Evolutionary conservation across 768 basidiomycete species (phyloP).

Genomic region (Exsudoporus frostii): DNA sequence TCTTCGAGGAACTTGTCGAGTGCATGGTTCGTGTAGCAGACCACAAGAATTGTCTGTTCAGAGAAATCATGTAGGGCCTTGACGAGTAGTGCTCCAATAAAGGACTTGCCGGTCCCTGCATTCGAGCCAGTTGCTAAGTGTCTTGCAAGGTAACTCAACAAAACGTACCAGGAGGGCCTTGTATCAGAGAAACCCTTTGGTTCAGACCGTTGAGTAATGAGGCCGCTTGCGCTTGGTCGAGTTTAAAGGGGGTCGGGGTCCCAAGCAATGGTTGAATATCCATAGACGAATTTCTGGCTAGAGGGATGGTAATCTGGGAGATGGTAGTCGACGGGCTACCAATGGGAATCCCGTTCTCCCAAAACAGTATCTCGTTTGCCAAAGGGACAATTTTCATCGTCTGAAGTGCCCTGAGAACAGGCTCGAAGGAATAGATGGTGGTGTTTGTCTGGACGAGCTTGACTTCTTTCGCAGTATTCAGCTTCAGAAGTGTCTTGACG

Average conservation of each 20-base stretch:
- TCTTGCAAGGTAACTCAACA: neutral
- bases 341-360: constrained; percentile 36
- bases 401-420: constrained; percentile 57
- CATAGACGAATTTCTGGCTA: constrained; percentile 32
- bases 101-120: constrained; percentile 69
- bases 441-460: constrained; percentile 58
- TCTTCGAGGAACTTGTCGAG: constrained; percentile 66
- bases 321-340: constrained; percentile 5
- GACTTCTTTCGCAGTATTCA: constrained; percentile 37
- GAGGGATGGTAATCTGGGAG: constrained; percentile 26
- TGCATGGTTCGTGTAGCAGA: constrained; percentile 73
- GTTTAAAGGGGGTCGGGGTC: constrained; percentile 38
- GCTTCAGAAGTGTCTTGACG: constrained; percentile 36
- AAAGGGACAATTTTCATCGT: constrained; percentile 44
- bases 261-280: constrained; percentile 42
- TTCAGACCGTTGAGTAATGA: constrained; percentile 51
- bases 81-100: constrained; percentile 62
- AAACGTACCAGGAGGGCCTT: constrained; percentile 65
- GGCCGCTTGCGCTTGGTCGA: constrained; percentile 49
- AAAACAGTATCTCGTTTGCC: constrained; percentile 49
- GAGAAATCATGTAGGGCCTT: constrained; percentile 53
- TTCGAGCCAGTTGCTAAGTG: neutral
- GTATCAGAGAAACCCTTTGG: constrained; percentile 58
- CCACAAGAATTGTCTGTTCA: constrained; percentile 51
- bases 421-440: constrained; percentile 60